Conservation (phyloP, 371 early-diverging fungal species). For the Mortierella sp. region DNA sequence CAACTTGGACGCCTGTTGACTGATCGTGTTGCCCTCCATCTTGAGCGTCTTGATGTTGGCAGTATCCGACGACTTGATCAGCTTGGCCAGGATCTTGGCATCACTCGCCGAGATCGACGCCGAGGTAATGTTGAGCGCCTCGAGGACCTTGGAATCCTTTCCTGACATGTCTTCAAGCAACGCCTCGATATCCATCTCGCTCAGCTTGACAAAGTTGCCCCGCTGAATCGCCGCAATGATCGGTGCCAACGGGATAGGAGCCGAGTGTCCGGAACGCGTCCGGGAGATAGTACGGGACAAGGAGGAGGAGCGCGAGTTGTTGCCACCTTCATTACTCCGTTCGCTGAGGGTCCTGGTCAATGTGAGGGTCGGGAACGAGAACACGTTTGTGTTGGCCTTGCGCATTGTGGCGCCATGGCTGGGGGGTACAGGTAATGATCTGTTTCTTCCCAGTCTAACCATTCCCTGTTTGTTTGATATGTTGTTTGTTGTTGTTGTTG, state of each 20-base stretch:
- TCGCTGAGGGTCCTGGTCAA: conserved; percentile 51
- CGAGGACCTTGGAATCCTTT: conserved; percentile 45
- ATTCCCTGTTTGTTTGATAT: conserved; percentile 27
- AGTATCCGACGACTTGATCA: conserved; percentile 54
- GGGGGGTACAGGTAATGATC: conserved; percentile 48
- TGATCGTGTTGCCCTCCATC: conserved; percentile 56
- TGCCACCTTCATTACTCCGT: conserved; percentile 22
- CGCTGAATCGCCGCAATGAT: conserved; percentile 48
- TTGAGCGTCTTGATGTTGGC: conserved; percentile 55
- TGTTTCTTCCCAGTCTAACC: conserved; percentile 49
- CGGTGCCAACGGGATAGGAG: conserved; percentile 32
- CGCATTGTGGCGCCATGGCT: conserved; percentile 47
- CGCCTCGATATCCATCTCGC: conserved; percentile 52
- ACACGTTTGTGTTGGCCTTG: conserved; percentile 50
- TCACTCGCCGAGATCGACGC: conserved; percentile 45
- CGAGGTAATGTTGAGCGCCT: conserved; percentile 43
- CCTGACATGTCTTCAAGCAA: conserved; percentile 46
- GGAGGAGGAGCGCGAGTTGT: conserved; percentile 38
- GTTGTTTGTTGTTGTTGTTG: not conserved
- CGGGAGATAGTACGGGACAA: conserved; percentile 23
- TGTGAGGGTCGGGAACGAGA: conserved; percentile 54
- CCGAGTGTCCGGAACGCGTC: conserved; percentile 27
- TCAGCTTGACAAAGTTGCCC: conserved; percentile 50
- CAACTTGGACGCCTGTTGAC: conserved; percentile 54
- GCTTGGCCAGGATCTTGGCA: conserved; percentile 52